These are phyloP conservation scores for Daedaleopsis sinensis DNA, from an alignment of 768 basidiomycete species.

Conservation along the genomic window DNA sequence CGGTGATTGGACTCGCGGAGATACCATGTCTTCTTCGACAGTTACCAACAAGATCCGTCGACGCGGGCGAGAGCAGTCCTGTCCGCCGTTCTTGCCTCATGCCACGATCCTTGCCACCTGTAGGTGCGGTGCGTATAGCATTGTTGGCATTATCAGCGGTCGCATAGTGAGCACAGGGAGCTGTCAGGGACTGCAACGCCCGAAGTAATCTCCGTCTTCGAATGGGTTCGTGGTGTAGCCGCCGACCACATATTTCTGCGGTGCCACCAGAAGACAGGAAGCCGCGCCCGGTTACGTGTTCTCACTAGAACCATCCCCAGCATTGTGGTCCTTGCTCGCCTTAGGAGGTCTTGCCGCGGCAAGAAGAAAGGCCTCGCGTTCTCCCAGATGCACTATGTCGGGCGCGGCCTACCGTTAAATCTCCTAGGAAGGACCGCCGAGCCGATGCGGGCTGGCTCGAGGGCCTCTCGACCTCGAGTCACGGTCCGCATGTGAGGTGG, in stretches of 20 bases:
- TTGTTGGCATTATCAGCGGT: neutral
- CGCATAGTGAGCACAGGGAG: neutral
- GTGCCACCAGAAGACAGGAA: constrained; percentile 9
- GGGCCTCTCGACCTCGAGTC: constrained; percentile 3
- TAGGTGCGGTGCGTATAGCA: neutral
- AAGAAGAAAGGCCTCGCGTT: constrained; percentile 11
- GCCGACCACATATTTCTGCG: constrained; percentile 4
- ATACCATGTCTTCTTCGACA: constrained; percentile 15
- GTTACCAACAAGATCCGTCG: neutral
- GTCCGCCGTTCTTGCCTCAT: neutral
- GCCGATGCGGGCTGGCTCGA: neutral
- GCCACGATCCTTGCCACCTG: neutral
- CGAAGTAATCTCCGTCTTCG: constrained; percentile 16
- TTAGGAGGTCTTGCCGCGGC: constrained; percentile 13
- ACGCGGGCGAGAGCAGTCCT: neutral
- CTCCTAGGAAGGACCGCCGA: constrained; percentile 14
- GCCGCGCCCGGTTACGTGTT: constrained; percentile 16
- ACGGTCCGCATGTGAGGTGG: constrained; percentile 1
- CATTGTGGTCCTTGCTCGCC: constrained; percentile 4
- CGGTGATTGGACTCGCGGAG: constrained; percentile 10
- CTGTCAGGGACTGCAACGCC: constrained; percentile 7
- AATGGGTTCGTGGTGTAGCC: neutral
- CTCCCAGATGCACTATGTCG: neutral
- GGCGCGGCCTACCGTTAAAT: constrained; percentile 1
- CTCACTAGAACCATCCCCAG: constrained; percentile 1